Evolutionary conservation across 768 basidiomycete species (phyloP), one percentile per base, ranked within the genome.

Genomic region (Pleurotus tuoliensis): DNA sequence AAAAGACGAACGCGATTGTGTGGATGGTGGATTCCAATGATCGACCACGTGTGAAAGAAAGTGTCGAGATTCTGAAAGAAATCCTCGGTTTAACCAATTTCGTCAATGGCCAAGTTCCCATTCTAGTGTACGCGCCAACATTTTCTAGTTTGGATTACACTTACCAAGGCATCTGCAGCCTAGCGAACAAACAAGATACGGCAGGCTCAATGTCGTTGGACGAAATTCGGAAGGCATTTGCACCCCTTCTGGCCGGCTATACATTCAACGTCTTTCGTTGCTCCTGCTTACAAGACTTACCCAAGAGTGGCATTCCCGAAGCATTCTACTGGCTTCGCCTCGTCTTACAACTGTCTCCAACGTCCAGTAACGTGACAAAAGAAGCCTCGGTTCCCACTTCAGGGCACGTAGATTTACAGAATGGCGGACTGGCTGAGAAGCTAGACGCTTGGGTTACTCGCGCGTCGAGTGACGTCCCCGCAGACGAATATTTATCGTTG

Each of bases 111-210:
- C 49, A 52, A 40, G 62, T 63, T 38, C 74, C 74, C 1, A 61
- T 74, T 38, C 56, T 76, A 25, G 69, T 76, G 76, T 73, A 56
- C 53, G 69, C 57, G 1, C 13, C 34, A 20, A 15, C 27, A 25
- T 34, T 56, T 40, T 41, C 12, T 13, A 44, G 8, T 13, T 13
- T 13, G 6, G 13, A 15, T 16, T 13, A 27, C 12, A 34, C 34
- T 12, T 18, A 45, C 47, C 39, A 9, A 55, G 27, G 22, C 13
- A 15, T 27, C 34, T 20, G 49, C 55, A 77, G 76, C 55, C 63
- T 87, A 24, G 84, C 82, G 57, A 86, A 83, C 68, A 87, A 87
- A 69, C 78, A 81, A 63, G 85, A 88, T 68, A 58, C 78, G 39
- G 78, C 83, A 11, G 76, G 78, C 57, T 73, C 76, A 34, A 72